Percentiles rank a stretch among this genome's conserved stretches.
These are phyloP conservation scores for Massarina eburnea DNA, from an alignment of 2,329 filamentous ascomycete species.

Conservation along the genomic window DNA sequence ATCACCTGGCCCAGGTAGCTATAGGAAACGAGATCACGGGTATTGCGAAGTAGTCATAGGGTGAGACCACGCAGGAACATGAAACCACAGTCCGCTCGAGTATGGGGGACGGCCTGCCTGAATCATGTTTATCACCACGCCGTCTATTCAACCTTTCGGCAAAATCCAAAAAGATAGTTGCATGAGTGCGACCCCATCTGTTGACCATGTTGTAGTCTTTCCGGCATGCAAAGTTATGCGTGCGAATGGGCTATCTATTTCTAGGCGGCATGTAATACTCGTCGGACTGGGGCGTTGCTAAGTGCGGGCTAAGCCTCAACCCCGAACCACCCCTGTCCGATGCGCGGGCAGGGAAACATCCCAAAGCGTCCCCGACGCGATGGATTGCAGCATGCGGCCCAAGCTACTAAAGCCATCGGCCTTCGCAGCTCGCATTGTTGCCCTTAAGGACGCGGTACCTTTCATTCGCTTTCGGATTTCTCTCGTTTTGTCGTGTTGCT, in stretches of 20 bases:
- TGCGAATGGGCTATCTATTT: background rate
- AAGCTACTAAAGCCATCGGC: constrained; percentile 20
- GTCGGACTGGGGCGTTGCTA: constrained; percentile 22
- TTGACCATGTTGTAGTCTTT: background rate
- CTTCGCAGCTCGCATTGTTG: constrained; percentile 24
- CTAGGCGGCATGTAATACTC: constrained; percentile 15
- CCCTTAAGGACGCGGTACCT: constrained; percentile 27
- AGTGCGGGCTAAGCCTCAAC: constrained; percentile 34
- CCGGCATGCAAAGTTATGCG: background rate
- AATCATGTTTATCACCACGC: no score
- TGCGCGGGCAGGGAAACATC: constrained; percentile 14
- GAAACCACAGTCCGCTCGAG: constrained; percentile 9
- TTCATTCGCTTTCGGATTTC: constrained; percentile 27
- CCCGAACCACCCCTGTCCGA: constrained; percentile 20
- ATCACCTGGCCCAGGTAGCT: constrained; percentile 31
- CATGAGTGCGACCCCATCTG: constrained; percentile 1
- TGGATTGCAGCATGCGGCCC: constrained; percentile 13
- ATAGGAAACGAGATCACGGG: constrained; percentile 29
- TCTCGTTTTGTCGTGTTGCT: constrained; percentile 24
- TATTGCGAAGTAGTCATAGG: constrained; percentile 8
- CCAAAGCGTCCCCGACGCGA: constrained; percentile 12
- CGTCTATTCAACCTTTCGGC: no score
- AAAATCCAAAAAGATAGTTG: no score
- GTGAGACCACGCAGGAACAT: constrained; percentile 5
- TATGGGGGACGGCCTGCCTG: background rate